phyloP scores from a whole-genome alignment of 805 yeast species.

The Metahyphopichia silvanorum region DNA sequence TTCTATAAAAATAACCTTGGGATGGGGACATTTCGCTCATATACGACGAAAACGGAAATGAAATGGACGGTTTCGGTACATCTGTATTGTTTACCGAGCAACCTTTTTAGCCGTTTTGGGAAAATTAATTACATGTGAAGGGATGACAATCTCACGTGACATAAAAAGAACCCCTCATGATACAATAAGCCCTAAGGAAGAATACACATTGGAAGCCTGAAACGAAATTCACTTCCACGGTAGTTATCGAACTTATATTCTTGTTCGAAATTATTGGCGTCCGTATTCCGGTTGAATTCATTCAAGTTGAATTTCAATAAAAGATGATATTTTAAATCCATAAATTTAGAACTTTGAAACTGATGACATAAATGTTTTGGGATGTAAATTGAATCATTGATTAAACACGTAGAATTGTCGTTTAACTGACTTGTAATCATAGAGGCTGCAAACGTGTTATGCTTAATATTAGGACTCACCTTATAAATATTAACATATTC shows the following conservation, averaged over 20 bases:
- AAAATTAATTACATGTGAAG: too few species aligned
- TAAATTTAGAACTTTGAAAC: constrained; percentile 32
- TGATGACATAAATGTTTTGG: constrained; percentile 31
- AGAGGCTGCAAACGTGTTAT: constrained; percentile 31
- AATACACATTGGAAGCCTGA: constrained; percentile 24
- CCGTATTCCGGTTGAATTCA: constrained; percentile 15
- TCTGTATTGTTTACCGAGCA: too few species aligned
- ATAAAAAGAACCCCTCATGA: too few species aligned
- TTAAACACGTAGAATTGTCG: constrained; percentile 7
- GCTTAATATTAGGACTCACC: constrained; percentile 31
- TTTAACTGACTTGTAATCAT: constrained; percentile 10
- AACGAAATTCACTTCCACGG: constrained; percentile 24
- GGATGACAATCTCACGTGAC: too few species aligned
- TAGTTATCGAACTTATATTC: constrained; percentile 17
- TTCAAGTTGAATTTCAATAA: constrained; percentile 34
- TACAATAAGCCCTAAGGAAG: constrained; percentile 12
- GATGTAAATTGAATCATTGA: constrained; percentile 27
- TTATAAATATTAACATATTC: constrained; percentile 23
- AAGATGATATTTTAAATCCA: constrained; percentile 33
- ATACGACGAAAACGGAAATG: too few species aligned
- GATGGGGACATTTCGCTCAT: too few species aligned
- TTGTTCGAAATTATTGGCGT: constrained; percentile 3
- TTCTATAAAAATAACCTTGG: too few species aligned
- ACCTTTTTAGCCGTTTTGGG: too few species aligned
- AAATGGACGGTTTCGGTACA: too few species aligned